Conservation (phyloP, 257 asterid species). For the Nicotiana noctiflora region DNA sequence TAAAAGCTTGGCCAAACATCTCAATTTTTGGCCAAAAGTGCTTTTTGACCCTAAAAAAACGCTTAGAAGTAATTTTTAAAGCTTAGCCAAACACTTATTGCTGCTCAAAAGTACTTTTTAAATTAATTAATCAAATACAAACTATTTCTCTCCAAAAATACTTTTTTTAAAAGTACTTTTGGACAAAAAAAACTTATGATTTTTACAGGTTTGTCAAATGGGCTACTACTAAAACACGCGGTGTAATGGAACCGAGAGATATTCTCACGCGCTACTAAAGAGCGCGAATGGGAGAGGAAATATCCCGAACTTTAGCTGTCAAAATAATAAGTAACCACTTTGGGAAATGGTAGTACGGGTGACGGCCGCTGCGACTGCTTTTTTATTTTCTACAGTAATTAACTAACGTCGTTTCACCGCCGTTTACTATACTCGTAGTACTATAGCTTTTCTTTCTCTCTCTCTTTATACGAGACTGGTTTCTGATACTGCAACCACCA, state of each 20-base stretch:
- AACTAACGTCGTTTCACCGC: slow-evolving; percentile 85
- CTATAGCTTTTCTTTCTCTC: not conserved
- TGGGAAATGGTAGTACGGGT: slow-evolving; percentile 52
- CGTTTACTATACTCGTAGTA: slow-evolving; percentile 32
- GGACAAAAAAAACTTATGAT: too few species aligned
- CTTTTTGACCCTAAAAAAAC: too few species aligned
- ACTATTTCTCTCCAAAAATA: too few species aligned
- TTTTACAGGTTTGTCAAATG: too few species aligned
- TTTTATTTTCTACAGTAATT: slow-evolving; percentile 17
- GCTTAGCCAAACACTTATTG: too few species aligned
- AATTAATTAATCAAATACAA: too few species aligned
- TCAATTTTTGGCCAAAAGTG: too few species aligned
- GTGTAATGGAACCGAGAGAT: too few species aligned
- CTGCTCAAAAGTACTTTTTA: too few species aligned
- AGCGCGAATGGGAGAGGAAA: not conserved
- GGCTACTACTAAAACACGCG: not conserved
- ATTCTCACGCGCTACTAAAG: not conserved
- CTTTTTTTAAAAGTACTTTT: too few species aligned
- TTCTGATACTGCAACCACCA: not conserved
- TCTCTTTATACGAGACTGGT: not conserved
- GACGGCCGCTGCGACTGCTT: slow-evolving; percentile 37
- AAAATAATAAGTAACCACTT: not conserved
- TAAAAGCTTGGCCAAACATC: too few species aligned
- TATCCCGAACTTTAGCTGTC: slow-evolving; percentile 1
- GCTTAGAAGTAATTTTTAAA: too few species aligned